Percentiles rank a stretch among this genome's conserved stretches.
Conservation (phyloP, 2,329 filamentous ascomycete species). For the Exophiala lecanii-corni region DNA sequence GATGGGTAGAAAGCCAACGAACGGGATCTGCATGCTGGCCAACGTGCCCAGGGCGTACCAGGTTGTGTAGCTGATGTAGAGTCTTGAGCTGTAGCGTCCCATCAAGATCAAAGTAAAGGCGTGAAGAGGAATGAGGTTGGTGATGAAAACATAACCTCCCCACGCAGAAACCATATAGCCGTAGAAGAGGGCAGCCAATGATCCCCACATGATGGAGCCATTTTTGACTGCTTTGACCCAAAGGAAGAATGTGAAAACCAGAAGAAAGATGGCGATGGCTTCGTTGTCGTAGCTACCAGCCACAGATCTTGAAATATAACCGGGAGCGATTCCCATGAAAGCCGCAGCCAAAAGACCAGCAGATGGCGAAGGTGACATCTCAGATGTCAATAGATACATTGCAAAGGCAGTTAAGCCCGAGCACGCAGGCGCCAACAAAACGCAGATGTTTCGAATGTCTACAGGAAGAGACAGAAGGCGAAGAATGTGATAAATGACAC, state of each 20-base stretch:
- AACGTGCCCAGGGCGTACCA: slow-evolving; percentile 96
- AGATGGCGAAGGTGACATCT: slow-evolving; percentile 93
- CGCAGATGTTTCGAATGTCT: slow-evolving; percentile 98
- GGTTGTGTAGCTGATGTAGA: slow-evolving; percentile 95
- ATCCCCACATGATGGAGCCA: slow-evolving; percentile 94
- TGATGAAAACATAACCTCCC: slow-evolving; percentile 99
- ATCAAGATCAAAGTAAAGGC: slow-evolving; percentile 92
- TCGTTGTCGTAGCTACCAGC: slow-evolving; percentile 99
- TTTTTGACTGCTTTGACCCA: slow-evolving; percentile 99
- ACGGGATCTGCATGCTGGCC: slow-evolving; percentile 98
- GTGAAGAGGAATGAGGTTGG: slow-evolving; percentile 90
- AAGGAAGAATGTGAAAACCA: slow-evolving; percentile 97
- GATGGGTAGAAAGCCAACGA: slow-evolving; percentile 94
- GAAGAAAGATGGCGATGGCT: slow-evolving; percentile 96
- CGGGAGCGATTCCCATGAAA: slow-evolving; percentile 97
- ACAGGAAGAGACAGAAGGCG: slow-evolving; percentile 84
- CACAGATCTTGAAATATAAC: slow-evolving; percentile 96
- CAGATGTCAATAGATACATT: slow-evolving; percentile 89
- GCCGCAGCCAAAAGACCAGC: slow-evolving; percentile 88
- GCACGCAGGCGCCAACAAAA: slow-evolving; percentile 88
- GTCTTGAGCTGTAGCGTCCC: slow-evolving; percentile 87
- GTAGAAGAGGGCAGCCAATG: slow-evolving; percentile 90
- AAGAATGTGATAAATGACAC: slow-evolving; percentile 90
- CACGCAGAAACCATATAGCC: slow-evolving; percentile 99
- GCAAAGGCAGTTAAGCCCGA: slow-evolving; percentile 91